Evolutionary conservation across 176 grass and related monocot species (phyloP).

Genomic region (Carex parvula): DNA sequence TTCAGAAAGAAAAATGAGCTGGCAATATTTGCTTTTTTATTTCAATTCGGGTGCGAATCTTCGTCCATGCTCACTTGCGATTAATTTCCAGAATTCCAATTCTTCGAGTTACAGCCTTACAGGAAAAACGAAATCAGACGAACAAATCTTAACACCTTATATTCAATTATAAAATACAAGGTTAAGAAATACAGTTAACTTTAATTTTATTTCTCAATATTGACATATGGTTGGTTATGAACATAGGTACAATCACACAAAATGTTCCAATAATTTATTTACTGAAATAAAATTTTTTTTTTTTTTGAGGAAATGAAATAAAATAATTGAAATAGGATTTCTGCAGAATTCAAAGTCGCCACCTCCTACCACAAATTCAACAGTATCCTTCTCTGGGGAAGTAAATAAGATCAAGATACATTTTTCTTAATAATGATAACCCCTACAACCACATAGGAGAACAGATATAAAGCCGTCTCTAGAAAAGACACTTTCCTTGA

Average conservation of each 20-base stretch:
- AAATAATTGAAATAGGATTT: background rate
- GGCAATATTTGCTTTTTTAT: background rate
- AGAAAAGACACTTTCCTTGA: slow-evolving; percentile 58
- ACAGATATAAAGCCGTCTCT: slow-evolving; percentile 63
- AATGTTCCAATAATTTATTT: background rate
- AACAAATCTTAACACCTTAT: background rate
- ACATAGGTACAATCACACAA: background rate
- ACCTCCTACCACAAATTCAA: background rate
- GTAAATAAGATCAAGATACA: slow-evolving; percentile 31
- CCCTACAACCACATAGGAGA: slow-evolving; percentile 39
- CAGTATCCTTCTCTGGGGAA: background rate
- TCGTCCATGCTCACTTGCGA: background rate
- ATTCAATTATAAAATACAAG: slow-evolving; percentile 1
- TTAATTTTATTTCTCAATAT: background rate
- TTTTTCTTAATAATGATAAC: slow-evolving; percentile 58
- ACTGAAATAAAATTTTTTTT: too few species aligned
- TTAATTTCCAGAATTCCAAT: background rate
- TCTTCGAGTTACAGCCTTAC: background rate
- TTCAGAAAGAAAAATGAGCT: background rate
- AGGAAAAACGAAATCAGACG: background rate
- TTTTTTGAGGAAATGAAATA: too few species aligned
- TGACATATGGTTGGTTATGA: background rate
- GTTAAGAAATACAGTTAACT: background rate
- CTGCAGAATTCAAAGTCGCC: background rate
- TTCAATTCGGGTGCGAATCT: too few species aligned